These are phyloP conservation scores for Gnaphalium uliginosum DNA, from an alignment of 129 eudicot genomes.

Conservation along the genomic window DNA sequence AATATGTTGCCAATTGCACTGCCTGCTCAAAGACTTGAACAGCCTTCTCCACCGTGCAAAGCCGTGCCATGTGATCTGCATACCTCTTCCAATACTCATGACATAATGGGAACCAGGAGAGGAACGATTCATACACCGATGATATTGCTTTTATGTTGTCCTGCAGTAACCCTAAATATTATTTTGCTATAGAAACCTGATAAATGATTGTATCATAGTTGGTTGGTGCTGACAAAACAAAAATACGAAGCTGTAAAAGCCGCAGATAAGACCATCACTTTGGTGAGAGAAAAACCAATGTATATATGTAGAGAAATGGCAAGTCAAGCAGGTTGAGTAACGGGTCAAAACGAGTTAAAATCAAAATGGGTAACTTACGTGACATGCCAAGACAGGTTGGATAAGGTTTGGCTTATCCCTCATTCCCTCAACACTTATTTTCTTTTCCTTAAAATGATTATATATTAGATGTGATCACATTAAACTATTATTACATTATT, in stretches of 20 bases:
- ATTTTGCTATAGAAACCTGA: conserved; percentile 12
- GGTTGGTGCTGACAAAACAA: conserved; percentile 8
- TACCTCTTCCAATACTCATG: conserved; percentile 81
- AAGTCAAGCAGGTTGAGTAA: background rate
- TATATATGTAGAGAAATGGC: conserved; percentile 1
- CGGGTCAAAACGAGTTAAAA: background rate
- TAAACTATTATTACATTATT: no score
- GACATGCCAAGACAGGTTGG: conserved; percentile 6
- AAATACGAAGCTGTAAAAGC: background rate
- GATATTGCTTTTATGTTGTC: conserved; percentile 65
- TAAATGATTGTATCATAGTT: conserved; percentile 1
- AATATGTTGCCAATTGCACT: conserved; percentile 53
- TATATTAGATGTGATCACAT: no score
- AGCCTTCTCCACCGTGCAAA: conserved; percentile 51
- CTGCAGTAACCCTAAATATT: conserved; percentile 47
- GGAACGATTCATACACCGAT: conserved; percentile 67
- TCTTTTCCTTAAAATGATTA: background rate
- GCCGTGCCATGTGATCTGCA: conserved; percentile 63
- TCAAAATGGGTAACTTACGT: background rate
- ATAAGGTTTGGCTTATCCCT: background rate
- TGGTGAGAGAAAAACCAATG: conserved; percentile 14
- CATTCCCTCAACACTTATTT: background rate
- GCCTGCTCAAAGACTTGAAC: conserved; percentile 70
- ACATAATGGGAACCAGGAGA: conserved; percentile 77
- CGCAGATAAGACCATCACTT: conserved; percentile 7